These are phyloP conservation scores for Begonia loranthoides DNA, from an alignment of 306 rosid species.

Conservation along the genomic window DNA sequence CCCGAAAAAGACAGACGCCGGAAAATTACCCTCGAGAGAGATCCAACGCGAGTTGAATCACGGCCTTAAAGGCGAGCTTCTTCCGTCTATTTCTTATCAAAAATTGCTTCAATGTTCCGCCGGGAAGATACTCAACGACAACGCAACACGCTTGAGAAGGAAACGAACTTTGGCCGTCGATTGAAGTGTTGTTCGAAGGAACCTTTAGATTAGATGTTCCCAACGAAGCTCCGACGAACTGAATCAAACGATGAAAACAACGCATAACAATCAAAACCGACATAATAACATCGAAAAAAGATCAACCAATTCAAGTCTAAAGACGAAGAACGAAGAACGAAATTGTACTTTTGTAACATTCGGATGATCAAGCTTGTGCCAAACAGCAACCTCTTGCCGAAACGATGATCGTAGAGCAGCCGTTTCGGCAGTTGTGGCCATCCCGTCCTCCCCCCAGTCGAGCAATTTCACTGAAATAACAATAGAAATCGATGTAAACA, in stretches of 20 bases:
- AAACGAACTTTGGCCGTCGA: constrained; percentile 19
- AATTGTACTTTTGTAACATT: constrained; percentile 71
- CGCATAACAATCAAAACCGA: constrained; percentile 5
- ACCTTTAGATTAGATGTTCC: constrained; percentile 51
- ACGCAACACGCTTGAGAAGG: constrained; percentile 63
- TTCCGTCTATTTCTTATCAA: constrained; percentile 31
- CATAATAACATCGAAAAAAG: not conserved
- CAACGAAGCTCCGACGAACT: constrained; percentile 72
- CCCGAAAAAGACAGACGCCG: constrained; percentile 1
- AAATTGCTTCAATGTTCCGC: constrained; percentile 48
- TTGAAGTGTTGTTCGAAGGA: constrained; percentile 36
- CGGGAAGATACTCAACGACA: constrained; percentile 45
- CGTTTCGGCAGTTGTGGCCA: constrained; percentile 56
- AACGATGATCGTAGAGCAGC: constrained; percentile 79
- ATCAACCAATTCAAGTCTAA: not conserved
- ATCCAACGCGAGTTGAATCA: constrained; percentile 50
- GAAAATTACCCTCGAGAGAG: constrained; percentile 46
- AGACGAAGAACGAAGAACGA: constrained; percentile 7
- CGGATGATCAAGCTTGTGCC: constrained; percentile 95
- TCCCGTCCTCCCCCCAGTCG: constrained; percentile 98
- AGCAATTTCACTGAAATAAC: constrained; percentile 63
- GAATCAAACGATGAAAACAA: constrained; percentile 15
- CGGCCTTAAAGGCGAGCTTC: constrained; percentile 48
- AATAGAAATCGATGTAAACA: no score
- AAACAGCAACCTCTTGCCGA: constrained; percentile 92